Conservation (phyloP, 306 rosid species). For the Casuarina glauca region DNA sequence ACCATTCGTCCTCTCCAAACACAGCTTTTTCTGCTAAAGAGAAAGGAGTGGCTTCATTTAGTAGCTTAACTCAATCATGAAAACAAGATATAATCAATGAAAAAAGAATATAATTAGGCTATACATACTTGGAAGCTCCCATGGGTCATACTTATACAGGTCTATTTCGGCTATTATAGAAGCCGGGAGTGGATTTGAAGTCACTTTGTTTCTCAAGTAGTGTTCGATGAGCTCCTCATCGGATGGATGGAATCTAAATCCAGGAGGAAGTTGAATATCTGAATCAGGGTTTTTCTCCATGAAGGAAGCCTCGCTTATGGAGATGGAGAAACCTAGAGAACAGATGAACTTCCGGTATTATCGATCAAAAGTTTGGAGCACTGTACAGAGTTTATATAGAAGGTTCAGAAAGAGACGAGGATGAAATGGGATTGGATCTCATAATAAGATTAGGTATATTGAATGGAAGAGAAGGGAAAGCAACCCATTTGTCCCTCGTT, state of each 20-base stretch:
- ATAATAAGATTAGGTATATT: constrained; percentile 4
- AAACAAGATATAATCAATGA: not conserved
- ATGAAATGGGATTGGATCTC: not conserved
- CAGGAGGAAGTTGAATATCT: constrained; percentile 70
- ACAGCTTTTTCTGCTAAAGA: constrained; percentile 40
- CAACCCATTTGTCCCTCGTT: constrained; percentile 34
- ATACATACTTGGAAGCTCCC: constrained; percentile 66
- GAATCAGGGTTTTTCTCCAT: constrained; percentile 41
- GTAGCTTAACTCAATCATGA: not conserved
- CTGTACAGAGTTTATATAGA: constrained; percentile 48
- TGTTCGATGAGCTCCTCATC: constrained; percentile 74
- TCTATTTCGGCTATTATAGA: constrained; percentile 67
- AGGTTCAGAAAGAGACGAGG: constrained; percentile 42
- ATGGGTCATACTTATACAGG: constrained; percentile 68
- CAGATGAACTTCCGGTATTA: constrained; percentile 27
- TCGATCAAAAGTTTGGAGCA: constrained; percentile 42
- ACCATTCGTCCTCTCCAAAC: constrained; percentile 79
- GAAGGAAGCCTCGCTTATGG: not conserved
- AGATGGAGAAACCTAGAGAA: constrained; percentile 46
- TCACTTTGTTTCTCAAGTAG: constrained; percentile 60
- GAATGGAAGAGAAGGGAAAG: constrained; percentile 30
- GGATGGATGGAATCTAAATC: constrained; percentile 83
- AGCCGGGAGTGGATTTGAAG: constrained; percentile 64
- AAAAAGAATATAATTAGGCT: not conserved
- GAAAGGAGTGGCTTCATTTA: not conserved